These are phyloP conservation scores for Leccinum pachyderme DNA, from an alignment of 1,284 basidiomycete genomes.

Conservation along the genomic window DNA sequence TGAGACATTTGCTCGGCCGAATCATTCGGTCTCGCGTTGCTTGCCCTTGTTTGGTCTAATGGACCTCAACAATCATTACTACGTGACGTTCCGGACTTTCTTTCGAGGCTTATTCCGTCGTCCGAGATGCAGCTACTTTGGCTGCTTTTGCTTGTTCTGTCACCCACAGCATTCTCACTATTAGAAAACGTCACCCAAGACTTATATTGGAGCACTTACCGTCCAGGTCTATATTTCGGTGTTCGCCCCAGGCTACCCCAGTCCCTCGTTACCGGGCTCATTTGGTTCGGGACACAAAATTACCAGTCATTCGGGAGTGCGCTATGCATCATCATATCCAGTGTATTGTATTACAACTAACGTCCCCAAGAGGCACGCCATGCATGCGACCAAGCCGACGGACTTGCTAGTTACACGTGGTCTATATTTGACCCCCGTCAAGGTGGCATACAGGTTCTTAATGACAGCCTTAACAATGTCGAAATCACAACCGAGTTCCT, in stretches of 20 bases:
- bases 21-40: no score
- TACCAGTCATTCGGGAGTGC: constrained; percentile 67
- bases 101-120: background rate
- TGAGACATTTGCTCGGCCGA: no score
- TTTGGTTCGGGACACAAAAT: constrained; percentile 89
- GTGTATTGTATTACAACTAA: constrained; percentile 3
- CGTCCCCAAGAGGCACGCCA: constrained; percentile 67
- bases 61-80: no score
- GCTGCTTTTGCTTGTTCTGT: constrained; percentile 30
- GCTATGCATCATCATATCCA: constrained; percentile 28
- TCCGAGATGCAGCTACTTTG: constrained; percentile 24
- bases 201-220: constrained; percentile 87
- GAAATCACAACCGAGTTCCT: constrained; percentile 82
- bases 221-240: constrained; percentile 93
- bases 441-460: constrained; percentile 82
- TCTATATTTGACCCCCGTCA: constrained; percentile 83
- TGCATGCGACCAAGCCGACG: constrained; percentile 87
- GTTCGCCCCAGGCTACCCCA: constrained; percentile 81
- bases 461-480: constrained; percentile 82
- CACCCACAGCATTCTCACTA: constrained; percentile 16
- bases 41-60: no score
- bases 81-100: background rate
- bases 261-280: constrained; percentile 86
- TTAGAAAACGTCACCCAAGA: constrained; percentile 52
- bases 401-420: constrained; percentile 81